Conservation (phyloP, 208 protist genomes). For the Trichomonas gallinae region DNA sequence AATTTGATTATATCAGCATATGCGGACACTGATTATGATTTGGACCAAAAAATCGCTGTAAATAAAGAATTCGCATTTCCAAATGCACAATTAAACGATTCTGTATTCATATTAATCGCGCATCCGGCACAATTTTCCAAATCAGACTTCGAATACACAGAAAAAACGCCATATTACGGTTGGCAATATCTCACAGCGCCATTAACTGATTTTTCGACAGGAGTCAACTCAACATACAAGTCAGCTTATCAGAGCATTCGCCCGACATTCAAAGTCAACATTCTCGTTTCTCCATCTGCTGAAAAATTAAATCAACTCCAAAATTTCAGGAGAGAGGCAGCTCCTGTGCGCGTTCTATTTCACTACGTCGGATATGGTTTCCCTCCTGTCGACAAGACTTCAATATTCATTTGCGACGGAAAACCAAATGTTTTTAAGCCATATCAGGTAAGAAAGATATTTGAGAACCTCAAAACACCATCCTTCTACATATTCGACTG, state of each 20-base stretch:
- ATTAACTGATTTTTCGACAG: neutral
- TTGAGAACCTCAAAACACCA: neutral
- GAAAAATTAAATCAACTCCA: neutral
- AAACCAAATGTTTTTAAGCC: neutral
- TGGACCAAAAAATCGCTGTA: neutral
- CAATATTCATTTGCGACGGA: neutral
- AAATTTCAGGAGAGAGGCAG: neutral
- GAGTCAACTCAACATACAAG: neutral
- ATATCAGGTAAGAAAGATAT: neutral
- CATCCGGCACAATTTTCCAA: neutral
- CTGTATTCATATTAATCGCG: neutral
- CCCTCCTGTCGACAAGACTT: neutral
- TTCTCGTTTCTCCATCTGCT: neutral
- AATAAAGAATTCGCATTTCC: no score
- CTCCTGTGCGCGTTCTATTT: neutral
- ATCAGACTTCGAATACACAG: neutral
- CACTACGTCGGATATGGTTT: constrained; percentile 9
- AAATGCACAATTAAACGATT: neutral
- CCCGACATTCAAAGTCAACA: neutral
- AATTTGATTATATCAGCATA: neutral
- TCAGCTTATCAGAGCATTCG: neutral
- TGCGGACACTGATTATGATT: neutral
- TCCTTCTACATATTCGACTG: neutral
- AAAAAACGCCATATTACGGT: neutral
- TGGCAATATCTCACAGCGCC: neutral